Evolutionary conservation across 176 grass and related monocot species (phyloP), one percentile per base, ranked within the genome.

Genomic region (Chloris gayana): DNA sequence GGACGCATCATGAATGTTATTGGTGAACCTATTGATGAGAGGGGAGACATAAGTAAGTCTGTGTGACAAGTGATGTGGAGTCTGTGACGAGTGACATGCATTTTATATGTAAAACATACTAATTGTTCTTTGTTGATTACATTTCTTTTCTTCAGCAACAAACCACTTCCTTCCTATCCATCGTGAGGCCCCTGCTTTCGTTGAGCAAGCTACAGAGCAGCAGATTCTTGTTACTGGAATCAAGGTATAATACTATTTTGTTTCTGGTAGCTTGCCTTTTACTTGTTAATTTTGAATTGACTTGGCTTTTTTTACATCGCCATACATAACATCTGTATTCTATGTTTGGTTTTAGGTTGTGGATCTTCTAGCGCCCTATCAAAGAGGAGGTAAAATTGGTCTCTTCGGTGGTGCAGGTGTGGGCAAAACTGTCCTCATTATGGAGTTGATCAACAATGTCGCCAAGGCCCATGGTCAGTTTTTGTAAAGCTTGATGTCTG

Each of bases 141-240:
- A 66, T 32, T 34, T 62, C 75, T 89, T 64, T 67, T 39, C 29
- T 64, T 66, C 75, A 97, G 93, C 64, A 5, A 97, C 94, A 39
- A 93, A 85, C 54, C 88, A 93, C 79, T 97, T 91, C 73, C 90
- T 97, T 15, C 93, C 93, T 34, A 97, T 97, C 68, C 93, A 97
- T 89, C 93, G 93, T 54, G 93, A 97, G 80, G 93, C 93, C 71
- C 93, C 93, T 76, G 91, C 93, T 75, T 97, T 97, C 14, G 88
- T 97, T 73, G 93, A 97, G 77, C 93, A 97, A 87, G 93, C 93
- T 59, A 97, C 93, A 44, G 93, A 97, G 56, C 93, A 97, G 70
- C 88, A 97, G 76, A 97, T 97, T 76, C 93, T 97, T 81, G 94
- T 97, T 71, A 97, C 94, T 77, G 94, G 94, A 89, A 97, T 97